Evolutionary conservation across 106 monocot genomes (phyloP).

Genomic region (Alisma plantagoaquatica): DNA sequence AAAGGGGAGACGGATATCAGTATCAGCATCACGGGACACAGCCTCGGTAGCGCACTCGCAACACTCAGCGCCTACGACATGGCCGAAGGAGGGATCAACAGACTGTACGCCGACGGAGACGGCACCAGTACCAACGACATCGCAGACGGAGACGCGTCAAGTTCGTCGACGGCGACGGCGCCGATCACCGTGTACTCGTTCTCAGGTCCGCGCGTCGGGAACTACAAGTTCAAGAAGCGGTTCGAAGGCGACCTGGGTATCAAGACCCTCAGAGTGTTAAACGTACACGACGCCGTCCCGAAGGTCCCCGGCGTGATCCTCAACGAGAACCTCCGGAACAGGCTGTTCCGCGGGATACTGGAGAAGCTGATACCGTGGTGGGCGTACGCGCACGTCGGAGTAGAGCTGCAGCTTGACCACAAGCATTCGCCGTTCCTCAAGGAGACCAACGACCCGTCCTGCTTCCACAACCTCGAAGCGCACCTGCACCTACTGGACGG

Average conservation of each 20-base stretch:
- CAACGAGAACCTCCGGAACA: constrained; percentile 49
- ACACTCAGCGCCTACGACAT: constrained; percentile 77
- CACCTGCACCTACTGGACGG: constrained; percentile 85
- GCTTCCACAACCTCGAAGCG: constrained; percentile 76
- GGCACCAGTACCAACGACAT: too few relatives aligned
- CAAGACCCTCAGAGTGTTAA: constrained; percentile 63
- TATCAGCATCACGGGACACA: constrained; percentile 74
- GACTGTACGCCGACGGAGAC: too few relatives aligned
- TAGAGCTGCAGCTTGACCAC: constrained; percentile 68
- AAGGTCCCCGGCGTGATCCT: constrained; percentile 70
- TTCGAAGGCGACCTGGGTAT: constrained; percentile 46
- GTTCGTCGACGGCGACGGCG: constrained; percentile 5
- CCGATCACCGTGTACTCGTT: constrained; percentile 52
- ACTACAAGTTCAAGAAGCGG: constrained; percentile 53
- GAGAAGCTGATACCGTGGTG: constrained; percentile 40
- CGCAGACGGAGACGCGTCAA: too few relatives aligned
- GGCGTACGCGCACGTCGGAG: constrained; percentile 79
- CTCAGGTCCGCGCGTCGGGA: constrained; percentile 81
- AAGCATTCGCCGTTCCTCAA: constrained; percentile 65
- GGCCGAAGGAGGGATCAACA: too few relatives aligned
- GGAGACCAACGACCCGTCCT: constrained; percentile 43
- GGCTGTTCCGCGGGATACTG: constrained; percentile 9
- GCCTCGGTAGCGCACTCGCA: constrained; percentile 86
- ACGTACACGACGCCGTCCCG: constrained; percentile 80
- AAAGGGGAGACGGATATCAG: constrained; percentile 50